Evolutionary conservation across 2,329 filamentous ascomycete genomes (phyloP), one percentile per base, ranked within the genome.

Genomic region (Aspergillus sp.): DNA sequence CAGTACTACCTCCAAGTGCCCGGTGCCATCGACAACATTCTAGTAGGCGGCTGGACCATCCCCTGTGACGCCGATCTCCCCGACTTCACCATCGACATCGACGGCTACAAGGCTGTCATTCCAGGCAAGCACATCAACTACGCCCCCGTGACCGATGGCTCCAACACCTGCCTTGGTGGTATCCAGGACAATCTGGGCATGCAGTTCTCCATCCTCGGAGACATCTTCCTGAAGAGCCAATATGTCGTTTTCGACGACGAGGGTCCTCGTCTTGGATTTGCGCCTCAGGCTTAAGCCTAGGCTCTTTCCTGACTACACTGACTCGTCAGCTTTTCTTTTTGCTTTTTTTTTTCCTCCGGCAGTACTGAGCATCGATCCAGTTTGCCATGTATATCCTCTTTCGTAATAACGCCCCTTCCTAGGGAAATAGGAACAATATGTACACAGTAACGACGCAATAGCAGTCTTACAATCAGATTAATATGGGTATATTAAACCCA

Each of bases 211-310:
- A 91, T 96, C 68, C 84, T 93, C 56, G 91, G 91, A 9, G 90
- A 93, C 60, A 81, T 90, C 56, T 90, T 92, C 77, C 81, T 95
- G 64, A 95, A 95, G 84, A 84, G 84, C 55, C 80, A 90, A 62
- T 92, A 89, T 69, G 86, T 88, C 31, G 85, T 91, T 48, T 91
- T 91, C 71, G 88, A 91, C 69, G 73, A 79, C 6, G 74, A 70
- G 19, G 76, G 76, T 5, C 75, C 77, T 57, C 72, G 74, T 47
- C 68, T 85, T 27, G 82, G 81, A 9, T 81, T 83, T 60, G 82
- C 82, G 5, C 54, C 71, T 25, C 73, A 75, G 66, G 68, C 69
- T 47, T 74, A 46, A 19, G 40, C 46, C 25, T 48, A 48, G 25
- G 35, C 15, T 37, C 35, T n/a, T 37, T n/a, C 27, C 27, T 31